phyloP scores from a whole-genome alignment of 495 filamentous ascomycete species.

The Penicillium riverlandense region DNA sequence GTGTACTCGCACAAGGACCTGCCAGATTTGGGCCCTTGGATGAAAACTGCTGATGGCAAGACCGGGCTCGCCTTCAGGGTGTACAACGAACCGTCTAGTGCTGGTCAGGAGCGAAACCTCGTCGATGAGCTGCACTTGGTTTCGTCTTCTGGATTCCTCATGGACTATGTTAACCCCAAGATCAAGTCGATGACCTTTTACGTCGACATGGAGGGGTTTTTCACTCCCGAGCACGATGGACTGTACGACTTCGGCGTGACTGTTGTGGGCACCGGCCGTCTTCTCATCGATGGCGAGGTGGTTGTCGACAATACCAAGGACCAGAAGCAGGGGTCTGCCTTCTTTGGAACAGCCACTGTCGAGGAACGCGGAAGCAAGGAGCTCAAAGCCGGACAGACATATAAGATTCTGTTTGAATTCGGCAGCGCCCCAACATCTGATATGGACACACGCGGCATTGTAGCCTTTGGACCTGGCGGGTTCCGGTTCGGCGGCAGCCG shows the following conservation, averaged over 20 bases:
- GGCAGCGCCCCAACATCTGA: conserved; percentile 57
- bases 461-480: conserved; percentile 59
- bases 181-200: conserved; percentile 49
- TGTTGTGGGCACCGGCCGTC: conserved; percentile 63
- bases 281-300: conserved; percentile 61
- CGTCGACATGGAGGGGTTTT: conserved; percentile 52
- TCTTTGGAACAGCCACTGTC: conserved; percentile 54
- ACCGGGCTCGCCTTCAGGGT: conserved; percentile 52
- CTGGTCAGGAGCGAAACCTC: conserved; percentile 32
- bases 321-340: conserved; percentile 52
- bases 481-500: conserved; percentile 72
- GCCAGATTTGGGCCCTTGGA: conserved; percentile 43
- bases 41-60: conserved; percentile 42
- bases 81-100: conserved; percentile 47
- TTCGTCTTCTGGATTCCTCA: conserved; percentile 49
- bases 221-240: conserved; percentile 53
- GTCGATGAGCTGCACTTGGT: conserved; percentile 49
- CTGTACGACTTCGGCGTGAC: conserved; percentile 71
- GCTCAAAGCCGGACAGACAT: conserved; percentile 52
- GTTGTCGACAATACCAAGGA: conserved; percentile 63
- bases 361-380: conserved; percentile 52
- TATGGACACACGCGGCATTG: conserved; percentile 42
- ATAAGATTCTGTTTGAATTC: conserved; percentile 57
- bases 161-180: conserved; percentile 56
- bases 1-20: conserved; percentile 55